A percentile compares a stretch with the other conserved stretches of the same genome.
Conservation (phyloP, 257 asterid species). For the Echites panduratus region DNA sequence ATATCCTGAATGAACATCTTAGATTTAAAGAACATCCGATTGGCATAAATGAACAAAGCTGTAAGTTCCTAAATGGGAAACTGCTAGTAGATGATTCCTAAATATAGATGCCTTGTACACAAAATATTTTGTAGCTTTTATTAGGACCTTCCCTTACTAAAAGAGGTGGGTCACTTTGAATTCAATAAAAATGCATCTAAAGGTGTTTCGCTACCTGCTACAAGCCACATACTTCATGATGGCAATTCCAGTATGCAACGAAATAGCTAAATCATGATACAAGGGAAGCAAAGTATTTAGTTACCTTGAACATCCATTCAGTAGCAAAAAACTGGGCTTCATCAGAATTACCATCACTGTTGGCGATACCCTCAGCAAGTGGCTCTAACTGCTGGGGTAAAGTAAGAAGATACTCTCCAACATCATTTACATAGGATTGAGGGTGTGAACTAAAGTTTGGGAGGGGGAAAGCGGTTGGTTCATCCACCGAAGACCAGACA, state of each 20-base stretch:
- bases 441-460: slow-evolving; percentile 95
- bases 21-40: background rate
- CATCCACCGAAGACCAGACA: slow-evolving; percentile 89
- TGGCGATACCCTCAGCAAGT: slow-evolving; percentile 83
- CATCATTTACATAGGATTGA: slow-evolving; percentile 82
- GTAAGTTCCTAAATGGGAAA: background rate
- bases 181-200: too few species aligned
- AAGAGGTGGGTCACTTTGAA: background rate
- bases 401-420: slow-evolving; percentile 96
- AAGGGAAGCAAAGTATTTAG: background rate
- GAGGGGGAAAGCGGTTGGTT: slow-evolving; percentile 56
- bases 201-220: background rate
- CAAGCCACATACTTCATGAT: background rate
- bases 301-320: slow-evolving; percentile 99
- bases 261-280: background rate
- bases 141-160: background rate
- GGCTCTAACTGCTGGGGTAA: slow-evolving; percentile 98
- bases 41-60: background rate
- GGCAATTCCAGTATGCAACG: background rate
- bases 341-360: slow-evolving; percentile 72
- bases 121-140: background rate
- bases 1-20: background rate
- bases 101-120: background rate
- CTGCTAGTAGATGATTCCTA: background rate
- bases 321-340: slow-evolving; percentile 96